These are phyloP conservation scores for Penicillium sp. DNA, from an alignment of 2,329 filamentous ascomycete species.

Conservation along the genomic window DNA sequence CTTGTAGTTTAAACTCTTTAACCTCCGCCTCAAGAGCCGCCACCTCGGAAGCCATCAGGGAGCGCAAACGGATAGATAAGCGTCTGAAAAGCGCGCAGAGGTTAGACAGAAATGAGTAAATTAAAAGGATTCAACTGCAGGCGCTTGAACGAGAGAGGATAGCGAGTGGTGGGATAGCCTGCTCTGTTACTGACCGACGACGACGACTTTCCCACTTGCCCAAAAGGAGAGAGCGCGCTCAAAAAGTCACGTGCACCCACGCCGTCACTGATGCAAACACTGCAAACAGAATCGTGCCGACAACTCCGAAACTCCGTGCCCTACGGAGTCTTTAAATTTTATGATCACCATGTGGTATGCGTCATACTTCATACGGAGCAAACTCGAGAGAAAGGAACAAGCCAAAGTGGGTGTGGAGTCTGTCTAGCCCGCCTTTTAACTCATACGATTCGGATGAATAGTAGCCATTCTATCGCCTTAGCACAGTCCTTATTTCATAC, in stretches of 20 bases:
- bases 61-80: conserved; percentile 6
- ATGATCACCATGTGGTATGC: too few relatives aligned
- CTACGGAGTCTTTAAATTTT: neutral
- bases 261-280: neutral
- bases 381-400: too few relatives aligned
- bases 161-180: neutral
- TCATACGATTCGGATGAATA: too few relatives aligned
- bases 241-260: neutral
- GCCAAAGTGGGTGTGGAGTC: too few relatives aligned
- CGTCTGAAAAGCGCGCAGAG: neutral
- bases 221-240: neutral
- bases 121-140: neutral
- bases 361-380: too few relatives aligned
- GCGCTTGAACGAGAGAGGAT: neutral
- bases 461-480: too few relatives aligned
- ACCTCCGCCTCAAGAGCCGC: conserved; percentile 47
- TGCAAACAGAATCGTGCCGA: neutral
- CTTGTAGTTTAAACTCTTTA: conserved; percentile 59
- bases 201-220: neutral
- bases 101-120: too few relatives aligned
- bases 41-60: conserved; percentile 38
- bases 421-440: too few relatives aligned
- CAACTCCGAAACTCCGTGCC: neutral
- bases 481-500: too few relatives aligned
- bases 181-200: neutral